Base-by-base conservation (phyloP, 2,329 filamentous ascomycete species). In the Aspergillus hiratsukae region DNA sequence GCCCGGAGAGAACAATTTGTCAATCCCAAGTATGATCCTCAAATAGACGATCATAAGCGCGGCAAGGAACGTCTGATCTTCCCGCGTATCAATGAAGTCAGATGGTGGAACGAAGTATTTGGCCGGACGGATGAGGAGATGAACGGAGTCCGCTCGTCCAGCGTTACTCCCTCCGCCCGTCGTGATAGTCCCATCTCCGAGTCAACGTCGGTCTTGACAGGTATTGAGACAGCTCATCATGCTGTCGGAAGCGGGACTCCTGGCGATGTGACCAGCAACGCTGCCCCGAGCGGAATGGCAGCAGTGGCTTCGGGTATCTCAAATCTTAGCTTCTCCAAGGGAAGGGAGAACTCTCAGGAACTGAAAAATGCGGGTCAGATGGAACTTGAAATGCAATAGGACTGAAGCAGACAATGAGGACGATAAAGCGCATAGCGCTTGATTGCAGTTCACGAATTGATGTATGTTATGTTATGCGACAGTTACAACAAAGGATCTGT, bases 61-160 rank as follows among this genome's bases (percentile, higher is more conserved):
- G 91, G 90, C 4, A 86, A 87, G 57, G 92, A 96, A 70, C 83
- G 91, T 3, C 83, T 99, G 7, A 81, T 99, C 14, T 89, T 97
- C 62, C 93, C 94, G 0, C 81, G 83, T 3, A 77, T 88, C 1
- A 83, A 83, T 11, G 87, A 95, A 59, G 83, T 94, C n/a, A 83
- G 91, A 58, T 99, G 94, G 94, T 99, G 94, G 94, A 82, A 87
- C 62, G 89, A 94, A 66, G 77, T 88, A 1, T 99, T 97, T 74
- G 90, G 91, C 49, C 84, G 92, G 31, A 87, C 87, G 2, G 90
- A 97, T 64, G 85, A 88, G 53, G 94, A 99, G 71, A 97, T 99
- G 93, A 99, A 99, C 66, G 85, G 84, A 0, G 78, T 82, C 37
- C 75, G 85, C 64, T 76, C 79, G 6, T 81, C 69, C 31, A 76